phyloP scores from a whole-genome alignment of 257 asterid genomes.

The Anisodus acutangulus region DNA sequence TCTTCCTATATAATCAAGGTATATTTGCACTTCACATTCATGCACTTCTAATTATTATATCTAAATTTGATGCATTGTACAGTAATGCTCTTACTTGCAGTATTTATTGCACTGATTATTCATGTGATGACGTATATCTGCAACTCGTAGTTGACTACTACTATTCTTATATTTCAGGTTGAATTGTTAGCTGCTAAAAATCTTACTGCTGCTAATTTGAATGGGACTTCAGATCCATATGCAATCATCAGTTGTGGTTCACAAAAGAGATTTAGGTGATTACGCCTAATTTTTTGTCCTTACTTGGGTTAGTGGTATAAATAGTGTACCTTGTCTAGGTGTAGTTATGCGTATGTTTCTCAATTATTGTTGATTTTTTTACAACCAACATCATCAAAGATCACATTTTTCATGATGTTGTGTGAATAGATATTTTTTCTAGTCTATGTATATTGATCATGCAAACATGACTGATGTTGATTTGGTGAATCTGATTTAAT shows the following conservation, averaged over 20 bases:
- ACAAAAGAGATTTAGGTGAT: constrained; percentile 87
- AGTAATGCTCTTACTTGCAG: background rate
- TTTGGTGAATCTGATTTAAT: constrained; percentile 8
- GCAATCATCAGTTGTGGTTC: constrained; percentile 83
- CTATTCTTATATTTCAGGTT: constrained; percentile 55
- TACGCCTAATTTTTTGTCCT: background rate
- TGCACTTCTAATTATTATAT: background rate
- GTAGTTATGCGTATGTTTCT: background rate
- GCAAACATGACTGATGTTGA: background rate
- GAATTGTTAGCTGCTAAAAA: constrained; percentile 93
- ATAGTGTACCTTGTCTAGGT: background rate
- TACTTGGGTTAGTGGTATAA: background rate
- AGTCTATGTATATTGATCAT: background rate
- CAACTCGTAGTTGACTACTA: constrained; percentile 24
- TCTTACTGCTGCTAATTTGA: constrained; percentile 80
- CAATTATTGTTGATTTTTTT: background rate
- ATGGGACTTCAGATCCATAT: constrained; percentile 94
- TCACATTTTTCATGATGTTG: background rate
- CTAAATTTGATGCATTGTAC: background rate
- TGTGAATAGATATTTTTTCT: background rate
- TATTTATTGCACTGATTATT: background rate
- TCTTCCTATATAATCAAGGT: constrained; percentile 79
- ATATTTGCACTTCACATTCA: constrained; percentile 23
- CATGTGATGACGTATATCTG: background rate
- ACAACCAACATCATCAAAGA: background rate